phyloP scores from a whole-genome alignment of 2,329 filamentous ascomycete species.

The Periconia macrospinosa region DNA sequence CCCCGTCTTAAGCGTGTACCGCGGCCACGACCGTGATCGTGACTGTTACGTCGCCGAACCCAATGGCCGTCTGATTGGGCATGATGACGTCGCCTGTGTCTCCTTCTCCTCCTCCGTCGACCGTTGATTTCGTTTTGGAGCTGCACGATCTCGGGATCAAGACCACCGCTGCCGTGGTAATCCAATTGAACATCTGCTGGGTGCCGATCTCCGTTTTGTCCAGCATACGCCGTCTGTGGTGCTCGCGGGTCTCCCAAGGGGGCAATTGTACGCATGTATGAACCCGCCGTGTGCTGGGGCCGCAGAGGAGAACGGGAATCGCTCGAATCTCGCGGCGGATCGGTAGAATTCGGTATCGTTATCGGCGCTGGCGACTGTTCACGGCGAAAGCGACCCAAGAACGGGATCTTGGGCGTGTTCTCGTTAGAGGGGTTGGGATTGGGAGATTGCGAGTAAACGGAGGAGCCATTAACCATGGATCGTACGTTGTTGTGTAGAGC shows the following conservation, averaged over 20 bases:
- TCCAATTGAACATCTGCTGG: slow-evolving; percentile 32
- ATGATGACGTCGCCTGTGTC: slow-evolving; percentile 34
- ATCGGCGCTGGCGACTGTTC: slow-evolving; percentile 26
- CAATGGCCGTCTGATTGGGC: slow-evolving; percentile 23
- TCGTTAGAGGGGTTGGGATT: slow-evolving; percentile 19
- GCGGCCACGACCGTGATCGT: slow-evolving; percentile 6
- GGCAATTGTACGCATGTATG: slow-evolving; percentile 35
- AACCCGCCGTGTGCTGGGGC: slow-evolving; percentile 39
- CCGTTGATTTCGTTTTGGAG: slow-evolving; percentile 49
- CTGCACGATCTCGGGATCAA: slow-evolving; percentile 55
- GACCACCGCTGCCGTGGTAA: slow-evolving; percentile 31
- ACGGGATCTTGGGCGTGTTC: slow-evolving; percentile 37
- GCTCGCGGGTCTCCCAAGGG: slow-evolving; percentile 24
- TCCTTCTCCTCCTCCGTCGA: slow-evolving; percentile 40
- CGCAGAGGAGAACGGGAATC: slow-evolving; percentile 32
- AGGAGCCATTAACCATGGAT: slow-evolving; percentile 39
- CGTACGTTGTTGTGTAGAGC: slow-evolving; percentile 24
- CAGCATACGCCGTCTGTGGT: slow-evolving; percentile 23
- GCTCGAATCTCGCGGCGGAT: slow-evolving; percentile 24
- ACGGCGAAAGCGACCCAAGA: slow-evolving; percentile 36
- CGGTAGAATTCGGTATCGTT: slow-evolving; percentile 17
- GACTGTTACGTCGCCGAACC: slow-evolving; percentile 27
- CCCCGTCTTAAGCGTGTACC: slow-evolving; percentile 25
- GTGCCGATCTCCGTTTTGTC: slow-evolving; percentile 18
- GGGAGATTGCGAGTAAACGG: slow-evolving; percentile 40